A percentile compares a stretch with the other conserved stretches of the same genome.
These are phyloP conservation scores for Sphaerulina vaccinii DNA, from an alignment of 2,329 filamentous ascomycete genomes.

Conservation along the genomic window DNA sequence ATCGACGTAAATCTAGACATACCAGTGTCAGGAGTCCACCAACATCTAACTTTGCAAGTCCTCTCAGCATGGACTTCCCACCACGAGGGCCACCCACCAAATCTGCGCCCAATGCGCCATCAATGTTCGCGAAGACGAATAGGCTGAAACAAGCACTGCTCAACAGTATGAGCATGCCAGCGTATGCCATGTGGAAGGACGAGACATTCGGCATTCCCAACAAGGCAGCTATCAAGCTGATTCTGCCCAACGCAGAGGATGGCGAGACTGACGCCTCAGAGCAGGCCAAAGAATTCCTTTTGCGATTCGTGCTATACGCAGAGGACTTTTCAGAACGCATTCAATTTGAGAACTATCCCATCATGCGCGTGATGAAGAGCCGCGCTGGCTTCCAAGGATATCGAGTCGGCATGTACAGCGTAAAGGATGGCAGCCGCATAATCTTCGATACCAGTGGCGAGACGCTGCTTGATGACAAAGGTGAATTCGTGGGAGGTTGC, in stretches of 20 bases:
- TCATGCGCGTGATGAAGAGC: constrained; percentile 62
- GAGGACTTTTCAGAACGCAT: constrained; percentile 64
- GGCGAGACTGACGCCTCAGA: constrained; percentile 37
- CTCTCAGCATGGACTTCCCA: constrained; percentile 61
- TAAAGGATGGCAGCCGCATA: constrained; percentile 51
- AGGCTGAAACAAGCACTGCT: constrained; percentile 75
- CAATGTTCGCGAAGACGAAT: constrained; percentile 69
- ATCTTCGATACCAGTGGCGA: constrained; percentile 68
- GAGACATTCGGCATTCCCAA: constrained; percentile 73
- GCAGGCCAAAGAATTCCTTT: constrained; percentile 53
- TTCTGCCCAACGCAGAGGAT: constrained; percentile 37
- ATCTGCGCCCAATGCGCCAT: constrained; percentile 57
- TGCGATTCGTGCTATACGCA: constrained; percentile 61
- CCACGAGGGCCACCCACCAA: constrained; percentile 64
- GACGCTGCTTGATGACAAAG: constrained; percentile 63
- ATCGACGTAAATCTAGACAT: neutral
- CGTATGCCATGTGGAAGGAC: constrained; percentile 79
- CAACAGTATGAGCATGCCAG: constrained; percentile 71
- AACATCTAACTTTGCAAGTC: constrained; percentile 46
- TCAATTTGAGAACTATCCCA: constrained; percentile 62
- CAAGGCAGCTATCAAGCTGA: constrained; percentile 54
- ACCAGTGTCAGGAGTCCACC: constrained; percentile 16
- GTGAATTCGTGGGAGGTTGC: constrained; percentile 71
- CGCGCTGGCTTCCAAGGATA: constrained; percentile 59
- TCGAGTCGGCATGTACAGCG: constrained; percentile 64